Evolutionary conservation across 2,329 filamentous ascomycete genomes (phyloP).

Genomic region (Fusarium nematophilum): DNA sequence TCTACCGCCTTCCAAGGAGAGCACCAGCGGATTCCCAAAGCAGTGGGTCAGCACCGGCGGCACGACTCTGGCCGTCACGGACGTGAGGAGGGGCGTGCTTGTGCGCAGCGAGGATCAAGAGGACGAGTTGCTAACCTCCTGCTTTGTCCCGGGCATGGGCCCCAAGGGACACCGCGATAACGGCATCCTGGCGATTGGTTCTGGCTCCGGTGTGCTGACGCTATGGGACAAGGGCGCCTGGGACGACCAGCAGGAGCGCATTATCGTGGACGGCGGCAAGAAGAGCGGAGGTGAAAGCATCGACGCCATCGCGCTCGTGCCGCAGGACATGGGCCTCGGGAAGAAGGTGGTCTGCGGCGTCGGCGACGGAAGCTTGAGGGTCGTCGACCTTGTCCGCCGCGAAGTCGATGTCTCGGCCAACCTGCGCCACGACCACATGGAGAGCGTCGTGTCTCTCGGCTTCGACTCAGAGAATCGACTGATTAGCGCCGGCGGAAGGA

Average conservation of each 20-base stretch:
- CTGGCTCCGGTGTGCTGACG: conserved; percentile 82
- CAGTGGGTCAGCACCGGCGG: conserved; percentile 96
- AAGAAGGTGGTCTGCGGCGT: conserved; percentile 84
- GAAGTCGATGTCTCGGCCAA: conserved; percentile 74
- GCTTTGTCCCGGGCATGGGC: conserved; percentile 81
- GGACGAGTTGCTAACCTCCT: conserved; percentile 86
- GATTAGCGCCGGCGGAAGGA: conserved; percentile 87
- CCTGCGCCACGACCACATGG: conserved; percentile 82
- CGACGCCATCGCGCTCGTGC: conserved; percentile 80
- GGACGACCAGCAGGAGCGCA: conserved; percentile 94
- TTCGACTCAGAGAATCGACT: conserved; percentile 89
- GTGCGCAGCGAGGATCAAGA: conserved; percentile 94
- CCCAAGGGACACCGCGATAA: conserved; percentile 74
- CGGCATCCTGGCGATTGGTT: conserved; percentile 81
- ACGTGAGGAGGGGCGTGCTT: conserved; percentile 86
- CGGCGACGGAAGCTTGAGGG: conserved; percentile 81
- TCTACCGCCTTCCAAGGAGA: conserved; percentile 81
- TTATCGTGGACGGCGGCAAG: conserved; percentile 74
- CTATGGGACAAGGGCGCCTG: conserved; percentile 95
- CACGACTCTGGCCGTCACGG: conserved; percentile 89
- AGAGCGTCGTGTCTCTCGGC: conserved; percentile 82
- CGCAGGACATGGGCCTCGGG: conserved; percentile 74
- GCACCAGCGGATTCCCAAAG: conserved; percentile 89
- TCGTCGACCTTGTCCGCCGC: conserved; percentile 81
- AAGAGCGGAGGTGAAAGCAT: conserved; percentile 77